Conservation (phyloP, 306 rosid genomes). For the Quercus glauca region DNA sequence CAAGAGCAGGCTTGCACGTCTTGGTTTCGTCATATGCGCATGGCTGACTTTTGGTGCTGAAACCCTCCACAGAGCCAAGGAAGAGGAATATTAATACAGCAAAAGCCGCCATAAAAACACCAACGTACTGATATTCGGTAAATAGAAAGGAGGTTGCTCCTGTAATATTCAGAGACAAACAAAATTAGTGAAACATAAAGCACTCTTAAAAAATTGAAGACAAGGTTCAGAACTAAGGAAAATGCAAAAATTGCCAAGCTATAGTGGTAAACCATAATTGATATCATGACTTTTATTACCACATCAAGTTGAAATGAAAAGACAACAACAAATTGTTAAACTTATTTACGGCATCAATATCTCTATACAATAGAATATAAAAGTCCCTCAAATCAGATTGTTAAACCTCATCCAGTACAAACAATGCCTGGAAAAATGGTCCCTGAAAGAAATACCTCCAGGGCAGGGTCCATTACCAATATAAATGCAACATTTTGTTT, state of each 20-base stretch:
- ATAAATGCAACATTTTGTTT: background rate
- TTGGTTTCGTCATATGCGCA: constrained; percentile 66
- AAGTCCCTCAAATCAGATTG: background rate
- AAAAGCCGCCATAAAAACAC: constrained; percentile 83
- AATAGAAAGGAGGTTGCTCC: constrained; percentile 96
- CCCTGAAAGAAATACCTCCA: background rate
- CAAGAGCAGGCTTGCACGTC: constrained; percentile 85
- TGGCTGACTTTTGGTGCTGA: constrained; percentile 66
- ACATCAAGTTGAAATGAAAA: background rate
- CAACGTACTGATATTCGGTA: constrained; percentile 77
- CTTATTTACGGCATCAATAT: background rate
- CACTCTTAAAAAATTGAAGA: background rate
- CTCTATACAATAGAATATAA: background rate
- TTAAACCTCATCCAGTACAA: background rate
- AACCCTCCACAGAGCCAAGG: constrained; percentile 96
- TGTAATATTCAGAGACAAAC: constrained; percentile 34
- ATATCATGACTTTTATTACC: background rate
- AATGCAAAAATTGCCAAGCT: background rate
- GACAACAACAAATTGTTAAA: background rate
- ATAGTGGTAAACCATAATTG: background rate
- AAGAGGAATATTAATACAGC: constrained; percentile 80
- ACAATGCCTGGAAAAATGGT: background rate
- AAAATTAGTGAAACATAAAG: constrained; percentile 21
- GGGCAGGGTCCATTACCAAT: background rate
- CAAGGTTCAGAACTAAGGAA: background rate